Percentiles rank a stretch among this genome's conserved stretches.
phyloP scores from a whole-genome alignment of 495 filamentous ascomycete genomes.

The Aspergillus wentii region DNA sequence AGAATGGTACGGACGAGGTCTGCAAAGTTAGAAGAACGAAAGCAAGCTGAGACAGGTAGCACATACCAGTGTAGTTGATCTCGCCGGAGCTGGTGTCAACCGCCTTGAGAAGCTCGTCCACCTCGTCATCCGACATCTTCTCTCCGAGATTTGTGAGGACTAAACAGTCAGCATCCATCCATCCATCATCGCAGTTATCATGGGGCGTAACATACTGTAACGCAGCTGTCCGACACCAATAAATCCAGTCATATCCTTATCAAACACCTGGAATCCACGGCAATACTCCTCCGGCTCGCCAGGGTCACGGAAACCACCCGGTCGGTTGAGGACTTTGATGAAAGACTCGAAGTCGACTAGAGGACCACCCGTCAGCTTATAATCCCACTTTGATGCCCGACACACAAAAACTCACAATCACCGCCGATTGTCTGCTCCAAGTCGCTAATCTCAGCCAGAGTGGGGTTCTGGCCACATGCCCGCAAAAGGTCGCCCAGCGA shows the following conservation, averaged over 20 bases:
- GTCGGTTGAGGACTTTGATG: conserved; percentile 90
- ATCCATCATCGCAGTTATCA: background rate
- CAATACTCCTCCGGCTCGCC: conserved; percentile 97
- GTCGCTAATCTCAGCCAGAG: conserved; percentile 83
- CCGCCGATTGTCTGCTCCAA: conserved; percentile 80
- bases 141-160: conserved; percentile 95
- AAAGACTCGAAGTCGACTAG: conserved; percentile 98
- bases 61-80: conserved; percentile 90
- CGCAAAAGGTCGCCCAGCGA: conserved; percentile 89
- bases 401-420: conserved; percentile 66
- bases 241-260: conserved; percentile 97
- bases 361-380: background rate
- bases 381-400: background rate
- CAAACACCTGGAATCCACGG: conserved; percentile 96
- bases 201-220: conserved; percentile 57
- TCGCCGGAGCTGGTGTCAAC: conserved; percentile 91
- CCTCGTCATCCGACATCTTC: conserved; percentile 98
- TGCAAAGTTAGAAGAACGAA: conserved; percentile 18
- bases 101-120: conserved; percentile 95
- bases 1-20: conserved; percentile 93
- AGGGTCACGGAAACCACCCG: conserved; percentile 95
- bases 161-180: conserved; percentile 15
- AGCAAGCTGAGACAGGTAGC: background rate
- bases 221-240: conserved; percentile 95
- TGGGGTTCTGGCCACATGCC: conserved; percentile 97